A percentile compares a stretch with the other conserved stretches of the same genome.
These are phyloP conservation scores for Carex myosuroides DNA, from an alignment of 176 grass and related monocot species.

Conservation along the genomic window DNA sequence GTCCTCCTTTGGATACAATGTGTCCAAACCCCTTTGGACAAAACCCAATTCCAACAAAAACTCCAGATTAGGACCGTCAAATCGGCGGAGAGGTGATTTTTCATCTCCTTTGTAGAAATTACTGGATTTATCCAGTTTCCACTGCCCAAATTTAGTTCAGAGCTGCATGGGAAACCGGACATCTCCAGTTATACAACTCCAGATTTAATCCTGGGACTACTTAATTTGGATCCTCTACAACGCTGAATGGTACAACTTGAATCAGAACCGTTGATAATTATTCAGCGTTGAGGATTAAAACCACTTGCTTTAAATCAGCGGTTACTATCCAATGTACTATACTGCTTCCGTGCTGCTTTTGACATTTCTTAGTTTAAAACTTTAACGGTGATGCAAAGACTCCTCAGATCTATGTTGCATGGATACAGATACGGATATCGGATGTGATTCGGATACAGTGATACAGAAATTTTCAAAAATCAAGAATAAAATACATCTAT, in stretches of 20 bases:
- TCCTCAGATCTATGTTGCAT: no score
- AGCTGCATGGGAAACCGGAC: not conserved
- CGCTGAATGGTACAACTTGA: not conserved
- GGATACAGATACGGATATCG: no score
- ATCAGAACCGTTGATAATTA: not conserved
- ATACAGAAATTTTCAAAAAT: no score
- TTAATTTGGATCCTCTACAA: not conserved
- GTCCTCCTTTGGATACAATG: no score
- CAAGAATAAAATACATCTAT: no score
- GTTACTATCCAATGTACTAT: not conserved
- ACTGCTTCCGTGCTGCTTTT: no score
- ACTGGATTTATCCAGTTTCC: not conserved
- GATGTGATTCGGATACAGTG: no score
- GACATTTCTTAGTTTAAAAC: no score
- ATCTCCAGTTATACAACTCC: not conserved
- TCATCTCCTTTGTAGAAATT: not conserved
- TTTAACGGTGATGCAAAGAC: no score
- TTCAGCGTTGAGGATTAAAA: not conserved
- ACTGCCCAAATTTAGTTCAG: not conserved
- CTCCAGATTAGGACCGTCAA: no score
- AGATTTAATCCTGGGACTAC: not conserved
- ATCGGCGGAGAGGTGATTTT: not conserved
- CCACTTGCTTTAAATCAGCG: not conserved
- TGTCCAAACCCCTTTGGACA: no score
- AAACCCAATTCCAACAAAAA: not conserved